Percentiles rank a stretch among this genome's conserved stretches.
These are phyloP conservation scores for Pouteria campechiana DNA, from an alignment of 179 eudicot genomes.

Conservation along the genomic window DNA sequence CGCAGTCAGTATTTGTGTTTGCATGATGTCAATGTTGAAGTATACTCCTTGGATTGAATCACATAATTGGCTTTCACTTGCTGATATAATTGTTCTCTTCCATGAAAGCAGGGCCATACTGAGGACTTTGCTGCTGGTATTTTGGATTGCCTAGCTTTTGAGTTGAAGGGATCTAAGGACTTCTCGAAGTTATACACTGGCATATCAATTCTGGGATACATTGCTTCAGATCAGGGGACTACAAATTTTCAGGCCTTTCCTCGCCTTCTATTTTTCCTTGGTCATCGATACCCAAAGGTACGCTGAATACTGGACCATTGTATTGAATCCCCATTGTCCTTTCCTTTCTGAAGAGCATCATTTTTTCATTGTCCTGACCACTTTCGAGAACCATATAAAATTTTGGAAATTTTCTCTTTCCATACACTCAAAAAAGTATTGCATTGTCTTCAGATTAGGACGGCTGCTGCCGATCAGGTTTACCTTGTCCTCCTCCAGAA, in stretches of 20 bases:
- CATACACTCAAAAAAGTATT: too few species aligned
- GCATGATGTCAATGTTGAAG: too few species aligned
- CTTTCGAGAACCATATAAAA: too few species aligned
- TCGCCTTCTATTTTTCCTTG: slow-evolving; percentile 65
- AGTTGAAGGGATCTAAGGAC: slow-evolving; percentile 78
- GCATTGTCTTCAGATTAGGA: slow-evolving; percentile 71
- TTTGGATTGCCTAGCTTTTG: slow-evolving; percentile 55
- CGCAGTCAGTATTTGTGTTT: too few species aligned
- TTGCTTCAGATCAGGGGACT: slow-evolving; percentile 60
- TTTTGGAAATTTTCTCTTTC: too few species aligned
- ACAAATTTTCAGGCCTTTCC: slow-evolving; percentile 57
- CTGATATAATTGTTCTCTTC: slow-evolving; percentile 5
- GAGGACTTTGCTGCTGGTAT: slow-evolving; percentile 58
- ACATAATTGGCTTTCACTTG: too few species aligned
- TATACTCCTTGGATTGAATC: too few species aligned
- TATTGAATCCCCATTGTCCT: too few species aligned
- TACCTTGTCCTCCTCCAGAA: slow-evolving; percentile 80
- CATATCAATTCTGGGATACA: slow-evolving; percentile 82
- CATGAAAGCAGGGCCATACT: slow-evolving; percentile 50
- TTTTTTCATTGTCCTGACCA: too few species aligned
- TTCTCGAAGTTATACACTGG: slow-evolving; percentile 87
- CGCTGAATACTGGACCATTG: slow-evolving; percentile 14
- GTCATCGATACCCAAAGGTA: slow-evolving; percentile 96
- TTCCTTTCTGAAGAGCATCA: too few species aligned
- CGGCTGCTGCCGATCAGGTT: slow-evolving; percentile 84